Evolutionary conservation across 352 stramenopile species (phyloP), one percentile per base, ranked within the genome.

Genomic region (Phytophthora pluvialis): DNA sequence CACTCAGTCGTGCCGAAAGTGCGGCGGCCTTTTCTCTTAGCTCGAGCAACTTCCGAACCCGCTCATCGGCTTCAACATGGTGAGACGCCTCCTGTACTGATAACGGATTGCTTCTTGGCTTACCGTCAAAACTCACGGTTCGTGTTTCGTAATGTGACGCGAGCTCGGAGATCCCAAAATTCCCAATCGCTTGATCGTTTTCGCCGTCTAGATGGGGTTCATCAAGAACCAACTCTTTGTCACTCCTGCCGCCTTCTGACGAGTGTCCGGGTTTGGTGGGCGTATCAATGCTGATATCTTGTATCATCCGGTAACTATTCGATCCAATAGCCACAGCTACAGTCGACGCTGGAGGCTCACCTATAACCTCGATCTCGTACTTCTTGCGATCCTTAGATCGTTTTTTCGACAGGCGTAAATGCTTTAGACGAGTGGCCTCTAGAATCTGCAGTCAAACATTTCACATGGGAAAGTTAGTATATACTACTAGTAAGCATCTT

Each of bases 31-130:
- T 74, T 38, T 56, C 55, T 31, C 46, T 49, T 8, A 79, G 56
- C 28, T 74, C 53, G 12, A 77, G 54, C 21, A 79, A 62, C 31
- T 67, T 79, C 18, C 46, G 57, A 44, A 79, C 36, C 10, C 64
- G 52, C n/a, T 62, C 50, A 25, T 57, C 44, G 15, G 18, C 9
- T 44, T 40, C 39, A 35, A 21, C 18, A 29, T 18, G 42, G 32
- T 54, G n/a, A 16, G 46, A 45, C 21, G 35, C 3, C 33, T 49
- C 45, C 18, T 32, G 60, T 28, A 25, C 12, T 33, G 25, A 32
- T 18, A 18, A 2, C 13, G 5, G 8, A 7, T 33, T 39, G 15
- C 4, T 18, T 31, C 1, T 47, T 18, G 25, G 35, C 18, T 55
- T 40, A 40, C 7, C 29, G 7, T 39, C 10, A 16, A 21, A 44